Base-by-base conservation (phyloP, 2,329 filamentous ascomycete genomes). In the Calonectria multiphialidica region DNA sequence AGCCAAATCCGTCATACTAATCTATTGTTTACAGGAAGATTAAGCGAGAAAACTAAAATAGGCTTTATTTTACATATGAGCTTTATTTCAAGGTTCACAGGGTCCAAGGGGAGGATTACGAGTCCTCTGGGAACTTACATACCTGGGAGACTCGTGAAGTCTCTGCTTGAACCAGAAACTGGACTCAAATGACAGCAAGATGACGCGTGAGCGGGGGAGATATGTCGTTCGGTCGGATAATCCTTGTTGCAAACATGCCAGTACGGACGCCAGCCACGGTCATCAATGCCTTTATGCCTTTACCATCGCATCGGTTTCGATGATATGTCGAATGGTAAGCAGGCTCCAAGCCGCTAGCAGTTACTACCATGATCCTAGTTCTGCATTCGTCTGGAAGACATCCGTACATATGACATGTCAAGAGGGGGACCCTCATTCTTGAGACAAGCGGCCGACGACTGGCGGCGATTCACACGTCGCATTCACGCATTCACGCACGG, bases 401-500 rank as follows among this genome's bases (percentile, higher is more conserved):
- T 40, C 53, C 35, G 53, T 57, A 57, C 53, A 23, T 35, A 40
- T 57, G 53, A 57, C 53, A 37, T 57, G 53, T 57, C 53, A 57
- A n/a, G 53, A 57, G 53, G 53, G 50, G 53, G 53, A 25, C 53
- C 53, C 53, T 57, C 53, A 57, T 57, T 57, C 53, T 57, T 57
- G 53, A 57, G 53, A 57, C 53, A 40, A 37, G 21, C 37, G 57
- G 57, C 15, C 16, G 57, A 62, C 40, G 57, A 62, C 57, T 44
- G 57, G 57, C 30, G 35, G 57, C 25, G 37, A 62, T 62, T 62
- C 18, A 62, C 57, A 62, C 40, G 37, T 42, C 37, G 57, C 23
- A 62, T 62, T 42, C 57, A 42, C 57, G 35, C 57, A 62, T 62
- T 62, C 57, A 62, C 40, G 57, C 57, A 62, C 57, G 40, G 57